A percentile compares a stretch with the other conserved stretches of the same genome.
Evolutionary conservation across 2,329 filamentous ascomycete genomes (phyloP).

Genomic region (Tetracladium maxilliforme): DNA sequence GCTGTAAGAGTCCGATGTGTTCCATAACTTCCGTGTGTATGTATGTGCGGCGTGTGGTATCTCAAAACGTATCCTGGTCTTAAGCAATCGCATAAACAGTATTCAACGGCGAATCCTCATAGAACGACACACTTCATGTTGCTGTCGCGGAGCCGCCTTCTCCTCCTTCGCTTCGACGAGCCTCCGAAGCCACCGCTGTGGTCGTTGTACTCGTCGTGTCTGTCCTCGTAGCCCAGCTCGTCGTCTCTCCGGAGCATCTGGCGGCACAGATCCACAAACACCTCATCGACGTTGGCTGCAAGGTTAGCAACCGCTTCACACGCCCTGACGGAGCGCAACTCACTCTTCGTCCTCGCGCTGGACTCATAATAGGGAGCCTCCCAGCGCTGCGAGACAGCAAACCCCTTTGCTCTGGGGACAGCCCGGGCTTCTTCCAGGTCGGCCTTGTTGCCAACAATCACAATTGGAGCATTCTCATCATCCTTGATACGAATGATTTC

Average conservation of each 20-base stretch:
- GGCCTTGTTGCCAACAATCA: conserved; percentile 62
- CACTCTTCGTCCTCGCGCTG: conserved; percentile 42
- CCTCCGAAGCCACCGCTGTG: no score
- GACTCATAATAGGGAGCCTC: conserved; percentile 63
- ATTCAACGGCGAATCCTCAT: no score
- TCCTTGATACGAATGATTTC: conserved; percentile 63
- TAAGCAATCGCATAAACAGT: no score
- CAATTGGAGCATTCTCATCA: conserved; percentile 53
- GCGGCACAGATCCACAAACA: conserved; percentile 52
- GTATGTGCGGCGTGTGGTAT: no score
- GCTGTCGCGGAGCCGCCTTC: no score
- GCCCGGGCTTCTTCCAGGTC: conserved; percentile 59
- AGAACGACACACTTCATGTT: no score
- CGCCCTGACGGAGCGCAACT: conserved; percentile 1
- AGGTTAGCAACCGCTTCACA: background rate
- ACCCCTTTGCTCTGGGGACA: conserved; percentile 48
- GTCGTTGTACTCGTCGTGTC: no score
- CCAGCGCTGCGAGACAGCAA: conserved; percentile 53
- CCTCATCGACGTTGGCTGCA: conserved; percentile 53
- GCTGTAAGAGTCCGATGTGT: no score
- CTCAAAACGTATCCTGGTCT: no score
- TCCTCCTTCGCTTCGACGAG: no score
- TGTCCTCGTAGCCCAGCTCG: no score
- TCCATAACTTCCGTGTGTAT: no score
- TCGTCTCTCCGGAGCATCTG: conserved; percentile 50